Conservation (phyloP, 768 basidiomycete genomes). For the Rhodosporidiobolus sp. region DNA sequence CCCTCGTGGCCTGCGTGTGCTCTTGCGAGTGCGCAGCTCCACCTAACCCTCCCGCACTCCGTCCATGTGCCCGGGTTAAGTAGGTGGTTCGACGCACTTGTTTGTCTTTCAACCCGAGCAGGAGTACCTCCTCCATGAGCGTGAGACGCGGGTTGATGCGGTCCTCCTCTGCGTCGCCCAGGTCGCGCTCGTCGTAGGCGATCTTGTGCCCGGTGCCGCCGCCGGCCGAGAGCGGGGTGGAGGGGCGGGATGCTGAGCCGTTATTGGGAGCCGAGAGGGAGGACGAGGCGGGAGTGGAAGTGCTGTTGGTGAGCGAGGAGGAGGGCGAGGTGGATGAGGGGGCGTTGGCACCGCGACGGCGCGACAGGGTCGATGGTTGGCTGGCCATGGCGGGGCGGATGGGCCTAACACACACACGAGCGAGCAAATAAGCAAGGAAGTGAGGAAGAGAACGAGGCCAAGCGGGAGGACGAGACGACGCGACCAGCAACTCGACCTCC, state of each 20-base stretch:
- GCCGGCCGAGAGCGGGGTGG: not conserved
- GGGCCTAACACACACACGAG: not conserved
- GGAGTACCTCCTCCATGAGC: conserved; percentile 91
- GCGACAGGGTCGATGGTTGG: not conserved
- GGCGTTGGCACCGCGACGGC: conserved; percentile 6
- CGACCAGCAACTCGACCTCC: no score
- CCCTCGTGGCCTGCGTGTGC: no score
- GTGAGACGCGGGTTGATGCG: conserved; percentile 78
- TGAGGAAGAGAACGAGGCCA: not conserved
- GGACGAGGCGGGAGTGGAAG: not conserved
- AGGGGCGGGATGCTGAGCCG: not conserved
- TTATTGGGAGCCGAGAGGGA: not conserved
- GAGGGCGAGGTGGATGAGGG: not conserved
- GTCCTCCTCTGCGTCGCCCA: conserved; percentile 62
- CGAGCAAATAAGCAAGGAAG: not conserved
- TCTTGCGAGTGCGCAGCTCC: no score
- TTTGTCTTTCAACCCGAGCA: conserved; percentile 93
- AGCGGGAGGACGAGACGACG: not conserved
- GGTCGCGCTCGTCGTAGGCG: conserved; percentile 88
- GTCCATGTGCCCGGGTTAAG: no score
- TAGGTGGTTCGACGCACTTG: conserved; percentile 58
- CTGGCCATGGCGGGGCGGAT: not conserved
- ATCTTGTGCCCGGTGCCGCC: conserved; percentile 49
- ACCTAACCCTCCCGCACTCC: no score
- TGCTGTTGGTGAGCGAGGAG: not conserved